phyloP scores from a whole-genome alignment of 441 rosid species.

The Macaranga tanarius region DNA sequence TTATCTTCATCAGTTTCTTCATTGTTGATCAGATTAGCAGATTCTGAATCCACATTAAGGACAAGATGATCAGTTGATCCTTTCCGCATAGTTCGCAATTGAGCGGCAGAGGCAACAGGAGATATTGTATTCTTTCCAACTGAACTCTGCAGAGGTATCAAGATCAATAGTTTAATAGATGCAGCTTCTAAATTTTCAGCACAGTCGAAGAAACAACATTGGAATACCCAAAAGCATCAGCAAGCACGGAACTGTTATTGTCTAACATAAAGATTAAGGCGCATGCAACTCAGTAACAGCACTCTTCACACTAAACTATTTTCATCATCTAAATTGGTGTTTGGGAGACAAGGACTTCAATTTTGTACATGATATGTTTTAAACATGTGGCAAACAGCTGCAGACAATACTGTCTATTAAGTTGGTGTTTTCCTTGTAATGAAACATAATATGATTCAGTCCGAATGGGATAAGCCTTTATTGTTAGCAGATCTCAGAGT shows the following conservation, averaged over 20 bases:
- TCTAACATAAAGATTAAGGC: background rate
- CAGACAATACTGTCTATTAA: background rate
- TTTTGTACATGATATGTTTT: background rate
- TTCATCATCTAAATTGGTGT: background rate
- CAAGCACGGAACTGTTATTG: background rate
- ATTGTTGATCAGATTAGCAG: slow-evolving; percentile 51
- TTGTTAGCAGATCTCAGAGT: background rate
- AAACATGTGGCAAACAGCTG: background rate
- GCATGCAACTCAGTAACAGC: background rate
- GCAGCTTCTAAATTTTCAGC: slow-evolving; percentile 11
- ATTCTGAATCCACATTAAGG: slow-evolving; percentile 68
- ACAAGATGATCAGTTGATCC: slow-evolving; percentile 90
- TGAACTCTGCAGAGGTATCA: slow-evolving; percentile 50
- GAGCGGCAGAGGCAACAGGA: slow-evolving; percentile 75
- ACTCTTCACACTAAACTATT: background rate
- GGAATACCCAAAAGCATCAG: background rate
- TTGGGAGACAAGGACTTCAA: background rate
- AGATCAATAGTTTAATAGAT: slow-evolving; percentile 17
- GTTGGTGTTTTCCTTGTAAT: background rate
- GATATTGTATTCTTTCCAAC: slow-evolving; percentile 48
- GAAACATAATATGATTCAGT: background rate
- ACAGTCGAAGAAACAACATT: background rate
- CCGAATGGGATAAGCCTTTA: background rate
- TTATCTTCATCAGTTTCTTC: slow-evolving; percentile 78
- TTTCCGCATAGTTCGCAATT: slow-evolving; percentile 71